Percentiles rank a stretch among this genome's conserved stretches.
phyloP scores from a whole-genome alignment of 306 rosid genomes.

The Prunus mume region DNA sequence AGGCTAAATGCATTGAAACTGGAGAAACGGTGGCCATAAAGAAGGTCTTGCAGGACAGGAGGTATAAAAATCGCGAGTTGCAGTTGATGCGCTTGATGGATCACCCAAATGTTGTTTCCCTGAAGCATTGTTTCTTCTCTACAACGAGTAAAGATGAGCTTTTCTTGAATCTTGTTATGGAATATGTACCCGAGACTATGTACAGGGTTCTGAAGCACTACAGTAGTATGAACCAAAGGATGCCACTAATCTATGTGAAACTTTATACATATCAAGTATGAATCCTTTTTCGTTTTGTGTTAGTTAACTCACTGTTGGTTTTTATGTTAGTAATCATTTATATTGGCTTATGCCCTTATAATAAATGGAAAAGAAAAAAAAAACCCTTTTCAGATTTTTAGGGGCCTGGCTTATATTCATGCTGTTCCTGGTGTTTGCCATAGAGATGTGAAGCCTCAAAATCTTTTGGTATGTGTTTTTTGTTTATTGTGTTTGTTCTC shows the following conservation, averaged over 20 bases:
- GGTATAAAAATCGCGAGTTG: slow-evolving; percentile 88
- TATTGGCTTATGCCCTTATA: slow-evolving; percentile 7
- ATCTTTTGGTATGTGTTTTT: slow-evolving; percentile 68
- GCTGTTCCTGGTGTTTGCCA: slow-evolving; percentile 87
- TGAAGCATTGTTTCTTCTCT: slow-evolving; percentile 90
- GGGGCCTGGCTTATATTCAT: slow-evolving; percentile 94
- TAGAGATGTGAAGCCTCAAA: slow-evolving; percentile 94
- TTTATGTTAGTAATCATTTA: background rate
- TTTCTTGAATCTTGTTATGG: slow-evolving; percentile 90
- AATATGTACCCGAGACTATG: slow-evolving; percentile 89
- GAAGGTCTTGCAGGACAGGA: slow-evolving; percentile 88
- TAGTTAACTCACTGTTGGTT: background rate
- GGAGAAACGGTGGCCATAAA: slow-evolving; percentile 88
- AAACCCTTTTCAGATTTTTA: slow-evolving; percentile 58
- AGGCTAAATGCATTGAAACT: slow-evolving; percentile 95
- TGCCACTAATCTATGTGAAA: slow-evolving; percentile 91
- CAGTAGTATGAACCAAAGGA: slow-evolving; percentile 74
- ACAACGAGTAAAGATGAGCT: slow-evolving; percentile 83
- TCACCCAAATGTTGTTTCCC: slow-evolving; percentile 79
- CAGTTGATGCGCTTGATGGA: slow-evolving; percentile 97
- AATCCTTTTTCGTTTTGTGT: background rate
- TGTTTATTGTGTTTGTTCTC: slow-evolving; percentile 5
- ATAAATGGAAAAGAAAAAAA: slow-evolving; percentile 16
- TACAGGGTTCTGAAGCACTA: slow-evolving; percentile 78
- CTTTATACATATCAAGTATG: slow-evolving; percentile 93